Evolutionary conservation across 75 land plant species (phyloP).

Genomic region (Pinus taeda): DNA sequence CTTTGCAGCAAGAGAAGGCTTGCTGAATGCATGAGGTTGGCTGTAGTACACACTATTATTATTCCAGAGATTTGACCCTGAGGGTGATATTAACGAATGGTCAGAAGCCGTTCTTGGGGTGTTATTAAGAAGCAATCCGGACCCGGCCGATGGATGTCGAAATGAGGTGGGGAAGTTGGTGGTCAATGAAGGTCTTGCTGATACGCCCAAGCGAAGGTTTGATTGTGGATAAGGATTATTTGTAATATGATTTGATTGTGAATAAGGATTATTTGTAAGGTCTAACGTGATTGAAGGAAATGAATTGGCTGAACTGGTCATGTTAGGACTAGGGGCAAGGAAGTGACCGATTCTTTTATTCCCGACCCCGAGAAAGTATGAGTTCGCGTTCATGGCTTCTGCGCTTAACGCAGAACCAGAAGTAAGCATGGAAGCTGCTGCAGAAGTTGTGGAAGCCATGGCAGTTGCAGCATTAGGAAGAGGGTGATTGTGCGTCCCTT

Average conservation of each 20-base stretch:
- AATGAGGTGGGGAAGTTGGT: not conserved
- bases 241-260: constrained; percentile 13
- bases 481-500: constrained; percentile 91
- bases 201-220: constrained; percentile 3
- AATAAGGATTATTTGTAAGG: constrained; percentile 36
- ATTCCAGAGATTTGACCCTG: not conserved
- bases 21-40: not conserved
- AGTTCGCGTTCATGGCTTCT: constrained; percentile 5
- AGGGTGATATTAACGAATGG: no score
- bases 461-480: constrained; percentile 77
- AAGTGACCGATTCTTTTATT: constrained; percentile 27
- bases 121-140: not conserved
- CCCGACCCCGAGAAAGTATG: constrained; percentile 23
- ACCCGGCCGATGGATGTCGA: not conserved
- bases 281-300: constrained; percentile 74
- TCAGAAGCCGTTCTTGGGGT: not conserved
- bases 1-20: not conserved
- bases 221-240: no score
- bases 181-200: not conserved
- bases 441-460: constrained; percentile 93
- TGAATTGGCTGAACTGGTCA: constrained; percentile 17
- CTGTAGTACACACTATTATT: not conserved
- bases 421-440: constrained; percentile 82
- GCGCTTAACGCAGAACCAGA: constrained; percentile 45
- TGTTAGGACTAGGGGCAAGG: constrained; percentile 54